Percentiles rank a stretch among this genome's conserved stretches.
phyloP scores from a whole-genome alignment of 352 stramenopile genomes.

The Pythium vanterpoolii region DNA sequence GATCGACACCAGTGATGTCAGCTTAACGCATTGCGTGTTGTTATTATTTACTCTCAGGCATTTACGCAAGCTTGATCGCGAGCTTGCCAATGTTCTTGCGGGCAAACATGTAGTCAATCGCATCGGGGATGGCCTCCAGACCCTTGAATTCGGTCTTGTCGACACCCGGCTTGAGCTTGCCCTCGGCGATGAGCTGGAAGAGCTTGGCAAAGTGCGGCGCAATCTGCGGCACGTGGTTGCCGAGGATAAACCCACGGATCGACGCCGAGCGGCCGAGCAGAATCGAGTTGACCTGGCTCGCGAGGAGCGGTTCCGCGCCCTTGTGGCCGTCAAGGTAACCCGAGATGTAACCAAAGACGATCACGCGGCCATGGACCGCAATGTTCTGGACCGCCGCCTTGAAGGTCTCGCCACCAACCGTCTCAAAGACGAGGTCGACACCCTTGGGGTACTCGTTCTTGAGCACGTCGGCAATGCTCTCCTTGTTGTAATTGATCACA shows the following conservation, averaged over 20 bases:
- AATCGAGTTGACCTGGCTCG: conserved; percentile 17
- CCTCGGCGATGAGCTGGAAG: conserved; percentile 35
- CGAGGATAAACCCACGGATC: conserved; percentile 48
- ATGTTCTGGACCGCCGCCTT: conserved; percentile 53
- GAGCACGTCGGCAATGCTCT: conserved; percentile 48
- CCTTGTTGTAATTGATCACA: conserved; percentile 33
- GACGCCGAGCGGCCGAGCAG: conserved; percentile 29
- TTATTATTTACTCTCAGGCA: background rate
- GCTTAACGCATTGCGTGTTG: background rate
- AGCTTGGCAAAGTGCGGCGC: conserved; percentile 44
- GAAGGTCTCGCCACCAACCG: conserved; percentile 53
- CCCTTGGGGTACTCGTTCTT: conserved; percentile 70
- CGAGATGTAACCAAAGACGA: conserved; percentile 56
- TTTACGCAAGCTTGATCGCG: conserved; percentile 53
- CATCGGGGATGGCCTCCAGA: conserved; percentile 58
- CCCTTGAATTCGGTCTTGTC: conserved; percentile 45
- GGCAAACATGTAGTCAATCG: conserved; percentile 70
- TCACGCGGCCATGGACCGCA: conserved; percentile 49
- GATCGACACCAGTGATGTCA: background rate
- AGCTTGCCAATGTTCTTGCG: conserved; percentile 85
- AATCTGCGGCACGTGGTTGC: conserved; percentile 17
- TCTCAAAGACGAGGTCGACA: conserved; percentile 68
- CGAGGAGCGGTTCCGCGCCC: conserved; percentile 4
- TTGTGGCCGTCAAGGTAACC: conserved; percentile 35
- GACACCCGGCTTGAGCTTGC: conserved; percentile 50